phyloP scores from a whole-genome alignment of 768 basidiomycete species.

The Tremella yokohamensis region DNA sequence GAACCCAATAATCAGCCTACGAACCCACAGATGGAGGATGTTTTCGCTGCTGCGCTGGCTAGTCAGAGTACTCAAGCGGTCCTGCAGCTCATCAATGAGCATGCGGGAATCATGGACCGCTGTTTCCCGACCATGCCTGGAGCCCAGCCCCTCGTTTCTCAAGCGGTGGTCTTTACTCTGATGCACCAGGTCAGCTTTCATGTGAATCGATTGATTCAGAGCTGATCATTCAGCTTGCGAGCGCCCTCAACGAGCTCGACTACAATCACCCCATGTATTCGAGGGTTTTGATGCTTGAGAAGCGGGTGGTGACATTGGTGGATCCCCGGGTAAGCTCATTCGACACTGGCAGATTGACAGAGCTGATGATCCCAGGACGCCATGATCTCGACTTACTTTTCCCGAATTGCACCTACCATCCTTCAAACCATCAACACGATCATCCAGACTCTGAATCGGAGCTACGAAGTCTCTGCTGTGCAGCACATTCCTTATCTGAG shows the following conservation, averaged over 20 bases:
- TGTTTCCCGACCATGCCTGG: constrained; percentile 27
- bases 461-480: not conserved
- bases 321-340: not conserved
- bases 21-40: constrained; percentile 34
- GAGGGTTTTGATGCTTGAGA: not conserved
- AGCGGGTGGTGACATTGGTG: not conserved
- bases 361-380: not conserved
- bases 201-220: not conserved
- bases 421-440: not conserved
- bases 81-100: constrained; percentile 26
- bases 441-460: not conserved
- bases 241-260: not conserved
- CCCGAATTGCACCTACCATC: not conserved
- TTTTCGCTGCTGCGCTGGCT: constrained; percentile 33
- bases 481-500: not conserved
- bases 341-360: not conserved
- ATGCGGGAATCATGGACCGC: constrained; percentile 22
- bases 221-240: constrained; percentile 1
- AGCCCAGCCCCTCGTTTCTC: constrained; percentile 28
- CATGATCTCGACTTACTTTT: not conserved
- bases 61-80: constrained; percentile 19
- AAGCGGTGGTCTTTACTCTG: constrained; percentile 45
- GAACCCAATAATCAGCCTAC: not conserved
- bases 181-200: constrained; percentile 39
- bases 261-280: not conserved